Evolutionary conservation across 768 basidiomycete species (phyloP).

Genomic region (Boletales sp.): DNA sequence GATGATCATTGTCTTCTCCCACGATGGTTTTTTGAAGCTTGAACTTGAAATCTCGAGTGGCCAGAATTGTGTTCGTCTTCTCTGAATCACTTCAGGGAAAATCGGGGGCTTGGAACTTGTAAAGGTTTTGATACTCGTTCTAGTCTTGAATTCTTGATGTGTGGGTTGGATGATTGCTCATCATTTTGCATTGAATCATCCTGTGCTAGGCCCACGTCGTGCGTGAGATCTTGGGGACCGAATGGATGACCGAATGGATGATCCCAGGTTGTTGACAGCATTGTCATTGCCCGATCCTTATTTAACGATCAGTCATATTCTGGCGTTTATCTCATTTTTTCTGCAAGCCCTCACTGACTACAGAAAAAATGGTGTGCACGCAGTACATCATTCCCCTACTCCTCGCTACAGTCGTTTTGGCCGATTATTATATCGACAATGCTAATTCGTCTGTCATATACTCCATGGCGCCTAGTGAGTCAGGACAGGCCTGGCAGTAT

Average conservation of each 20-base stretch:
- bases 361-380: conserved; percentile 2
- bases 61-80: conserved; percentile 7
- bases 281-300: not conserved
- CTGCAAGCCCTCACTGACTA: too few species aligned
- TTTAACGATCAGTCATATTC: not conserved
- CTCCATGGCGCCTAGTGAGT: conserved; percentile 10
- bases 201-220: not conserved
- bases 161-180: not conserved
- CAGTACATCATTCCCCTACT: conserved; percentile 8
- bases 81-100: conserved; percentile 1
- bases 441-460: conserved; percentile 19
- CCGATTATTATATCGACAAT: conserved; percentile 24
- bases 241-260: too few species aligned
- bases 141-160: not conserved
- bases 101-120: too few species aligned
- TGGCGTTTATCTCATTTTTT: not conserved
- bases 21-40: too few species aligned
- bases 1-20: too few species aligned
- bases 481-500: conserved; percentile 13
- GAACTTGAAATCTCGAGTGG: too few species aligned
- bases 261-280: too few species aligned
- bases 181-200: not conserved
- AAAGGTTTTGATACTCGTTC: not conserved
- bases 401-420: conserved; percentile 11
- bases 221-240: not conserved